Base-by-base conservation (phyloP, 1,284 basidiomycete genomes). In the Naganishia sp. region DNA sequence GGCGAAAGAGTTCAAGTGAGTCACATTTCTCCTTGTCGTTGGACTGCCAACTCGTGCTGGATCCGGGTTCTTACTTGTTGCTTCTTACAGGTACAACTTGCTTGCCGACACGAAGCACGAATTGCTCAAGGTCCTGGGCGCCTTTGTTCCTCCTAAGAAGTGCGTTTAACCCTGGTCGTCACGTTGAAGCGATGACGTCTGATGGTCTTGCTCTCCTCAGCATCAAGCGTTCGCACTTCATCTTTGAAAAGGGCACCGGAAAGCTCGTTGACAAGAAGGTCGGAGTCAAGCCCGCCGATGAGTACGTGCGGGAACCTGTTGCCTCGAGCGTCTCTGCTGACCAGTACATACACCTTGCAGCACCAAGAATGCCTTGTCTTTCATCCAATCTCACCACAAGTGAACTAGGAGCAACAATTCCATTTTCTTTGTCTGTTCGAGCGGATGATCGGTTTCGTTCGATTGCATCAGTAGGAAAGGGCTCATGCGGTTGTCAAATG, bases 181-280 rank as follows among this genome's bases (percentile, higher is more conserved):
- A 69, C 36, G 4, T 3, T 10, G 36, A 39, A 39, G 36, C 13
- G 1, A 31, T 65, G 50, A 65, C n/a, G 5, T 9, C 6, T 3
- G 16, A 6, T 31, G 3, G 46, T 54, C 33, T 6, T 18, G 44
- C 18, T 44, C n/a, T 36, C 11, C 6, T n/a, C 68, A 80, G 87
- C 81, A 92, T 90, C 52, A 89, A 90, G 78, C 86, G 92, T 21
- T 92, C 89, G 69, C 92, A 94, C 78, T 94, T 94, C 78, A 85
- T 95, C 70, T 94, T 95, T 72, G 90, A 86, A 71, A 89, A 90
- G 77, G 90, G 90, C 10, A 74, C 74, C 0, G 93, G 92, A 1
- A 90, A 90, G 77, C 82, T 95, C 46, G 78, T 94, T 16, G 88
- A 94, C 39, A 89, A 87, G 80, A 87, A 86, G 73, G 82, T 90